A percentile compares a stretch with the other conserved stretches of the same genome.
These are phyloP conservation scores for Plenodomus lindquistii DNA, from an alignment of 2,329 filamentous ascomycete genomes.

Conservation along the genomic window DNA sequence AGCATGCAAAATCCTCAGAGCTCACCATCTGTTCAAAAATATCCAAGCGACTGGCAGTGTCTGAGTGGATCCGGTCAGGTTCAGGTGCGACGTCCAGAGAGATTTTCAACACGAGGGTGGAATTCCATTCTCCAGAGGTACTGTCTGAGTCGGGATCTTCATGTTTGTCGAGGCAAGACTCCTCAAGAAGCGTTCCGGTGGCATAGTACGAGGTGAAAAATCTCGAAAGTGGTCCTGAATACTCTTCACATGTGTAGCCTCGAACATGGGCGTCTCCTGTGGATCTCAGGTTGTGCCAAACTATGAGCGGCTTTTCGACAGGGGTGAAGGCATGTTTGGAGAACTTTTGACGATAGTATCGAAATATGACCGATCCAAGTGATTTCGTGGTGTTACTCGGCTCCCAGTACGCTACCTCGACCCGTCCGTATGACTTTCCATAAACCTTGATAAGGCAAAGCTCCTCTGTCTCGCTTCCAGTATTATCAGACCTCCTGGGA, in stretches of 20 bases:
- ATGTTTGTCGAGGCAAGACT: conserved; percentile 15
- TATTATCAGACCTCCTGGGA: not conserved
- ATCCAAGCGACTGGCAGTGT: conserved; percentile 29
- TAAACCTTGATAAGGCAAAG: conserved; percentile 17
- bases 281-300: not conserved
- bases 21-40: conserved; percentile 46
- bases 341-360: conserved; percentile 11
- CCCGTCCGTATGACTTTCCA: not conserved
- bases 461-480: not conserved
- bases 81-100: not conserved
- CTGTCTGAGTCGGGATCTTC: not conserved
- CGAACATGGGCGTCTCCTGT: not conserved
- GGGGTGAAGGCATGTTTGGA: not conserved
- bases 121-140: not conserved
- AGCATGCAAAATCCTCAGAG: no score
- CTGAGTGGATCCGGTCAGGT: not conserved
- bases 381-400: conserved; percentile 11
- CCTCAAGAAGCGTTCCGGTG: conserved; percentile 19
- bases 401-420: conserved; percentile 11
- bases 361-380: conserved; percentile 9
- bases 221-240: conserved; percentile 13
- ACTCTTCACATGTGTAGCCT: not conserved
- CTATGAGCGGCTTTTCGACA: not conserved
- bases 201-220: conserved; percentile 18
- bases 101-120: conserved; percentile 25